phyloP scores from a whole-genome alignment of 2,329 filamentous ascomycete species.

The Teratosphaeriaceae sp. region DNA sequence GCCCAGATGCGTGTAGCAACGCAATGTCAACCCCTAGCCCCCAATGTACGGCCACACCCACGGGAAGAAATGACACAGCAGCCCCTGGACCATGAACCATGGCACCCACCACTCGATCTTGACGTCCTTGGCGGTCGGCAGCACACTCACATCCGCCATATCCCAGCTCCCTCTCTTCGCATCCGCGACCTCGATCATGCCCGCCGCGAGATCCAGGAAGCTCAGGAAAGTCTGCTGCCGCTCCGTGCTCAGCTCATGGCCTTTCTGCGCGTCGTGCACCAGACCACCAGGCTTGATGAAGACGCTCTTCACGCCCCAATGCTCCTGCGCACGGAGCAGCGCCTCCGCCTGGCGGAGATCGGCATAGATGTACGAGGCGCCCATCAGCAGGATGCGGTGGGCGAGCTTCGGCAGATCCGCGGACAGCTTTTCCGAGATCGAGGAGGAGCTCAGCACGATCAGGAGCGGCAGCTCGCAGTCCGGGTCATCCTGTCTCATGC shows the following conservation, averaged over 20 bases:
- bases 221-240: slow-evolving; percentile 34
- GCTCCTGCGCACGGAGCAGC: slow-evolving; percentile 31
- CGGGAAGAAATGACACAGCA: slow-evolving; percentile 13
- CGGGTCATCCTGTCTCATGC: slow-evolving; percentile 22
- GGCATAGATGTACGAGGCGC: slow-evolving; percentile 27
- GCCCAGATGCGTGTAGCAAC: no score
- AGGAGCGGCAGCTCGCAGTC: slow-evolving; percentile 31
- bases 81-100: slow-evolving; percentile 9
- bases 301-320: slow-evolving; percentile 31
- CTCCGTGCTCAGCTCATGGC: slow-evolving; percentile 35
- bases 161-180: slow-evolving; percentile 24
- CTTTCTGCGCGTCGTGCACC: slow-evolving; percentile 31
- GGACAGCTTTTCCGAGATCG: slow-evolving; percentile 35
- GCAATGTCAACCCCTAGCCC: no score
- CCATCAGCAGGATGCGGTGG: slow-evolving; percentile 5
- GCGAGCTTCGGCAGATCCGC: slow-evolving; percentile 19
- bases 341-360: slow-evolving; percentile 33
- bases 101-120: slow-evolving; percentile 10
- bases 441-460: slow-evolving; percentile 40
- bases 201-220: slow-evolving; percentile 42
- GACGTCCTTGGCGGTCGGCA: slow-evolving; percentile 5
- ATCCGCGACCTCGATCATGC: slow-evolving; percentile 42
- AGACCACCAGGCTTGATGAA: slow-evolving; percentile 41
- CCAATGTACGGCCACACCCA: not conserved
- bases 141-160: slow-evolving; percentile 11